Conservation (phyloP, 2,329 filamentous ascomycete genomes). For the Curvularia spicifera region DNA sequence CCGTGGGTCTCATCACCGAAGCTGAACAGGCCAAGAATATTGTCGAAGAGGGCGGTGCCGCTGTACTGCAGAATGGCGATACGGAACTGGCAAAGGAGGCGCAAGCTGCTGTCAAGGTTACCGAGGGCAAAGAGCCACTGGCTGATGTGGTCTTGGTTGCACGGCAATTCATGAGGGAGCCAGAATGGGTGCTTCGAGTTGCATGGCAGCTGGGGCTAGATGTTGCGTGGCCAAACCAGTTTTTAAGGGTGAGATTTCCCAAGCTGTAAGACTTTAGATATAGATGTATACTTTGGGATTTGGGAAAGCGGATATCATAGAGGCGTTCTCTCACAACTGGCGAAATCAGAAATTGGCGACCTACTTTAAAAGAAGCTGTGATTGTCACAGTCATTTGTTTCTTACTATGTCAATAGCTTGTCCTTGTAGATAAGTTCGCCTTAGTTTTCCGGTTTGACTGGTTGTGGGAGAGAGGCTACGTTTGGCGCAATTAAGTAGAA, state of each 20-base stretch:
- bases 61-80: conserved; percentile 26
- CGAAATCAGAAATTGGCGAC: no score
- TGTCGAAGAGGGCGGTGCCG: conserved; percentile 42
- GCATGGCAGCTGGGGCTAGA: conserved; percentile 58
- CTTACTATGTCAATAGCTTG: no score
- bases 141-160: conserved; percentile 61
- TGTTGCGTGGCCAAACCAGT: conserved; percentile 58
- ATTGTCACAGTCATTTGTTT: no score
- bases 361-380: no score
- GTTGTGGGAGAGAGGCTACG: no score
- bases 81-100: conserved; percentile 40
- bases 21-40: conserved; percentile 59
- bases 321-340: not conserved
- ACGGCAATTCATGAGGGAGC: conserved; percentile 62
- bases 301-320: not conserved
- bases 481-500: not conserved
- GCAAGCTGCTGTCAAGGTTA: conserved; percentile 43
- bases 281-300: not conserved
- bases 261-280: conserved; percentile 31
- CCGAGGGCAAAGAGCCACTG: conserved; percentile 46
- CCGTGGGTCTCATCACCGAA: conserved; percentile 62
- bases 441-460: no score
- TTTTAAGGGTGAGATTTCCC: conserved; percentile 44
- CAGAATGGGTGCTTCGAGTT: conserved; percentile 61
- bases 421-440: no score